Base-by-base conservation (phyloP, 2,329 filamentous ascomycete species). In the Nigrograna mackinnonii region DNA sequence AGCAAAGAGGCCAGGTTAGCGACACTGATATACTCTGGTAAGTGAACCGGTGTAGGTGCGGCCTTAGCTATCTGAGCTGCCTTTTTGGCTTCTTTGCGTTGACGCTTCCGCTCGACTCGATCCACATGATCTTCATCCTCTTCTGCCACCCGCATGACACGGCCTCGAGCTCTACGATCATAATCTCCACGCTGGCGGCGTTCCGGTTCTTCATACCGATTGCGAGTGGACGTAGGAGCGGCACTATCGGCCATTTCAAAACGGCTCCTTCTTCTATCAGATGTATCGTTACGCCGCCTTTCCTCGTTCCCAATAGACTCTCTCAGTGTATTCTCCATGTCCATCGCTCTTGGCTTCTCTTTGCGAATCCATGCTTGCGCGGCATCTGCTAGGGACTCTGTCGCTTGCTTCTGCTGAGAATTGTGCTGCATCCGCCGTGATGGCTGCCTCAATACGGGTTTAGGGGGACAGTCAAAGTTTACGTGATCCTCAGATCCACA, bases 11-110 rank as follows among this genome's bases (percentile, higher is more conserved):
- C 90, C 30, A 99, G 73, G 52, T 91, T 89, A 7, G 82, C 79
- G n/a, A 96, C 85, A 57, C 83, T 94, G 68, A 99, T 95, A 57
- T 90, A 95, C 61, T 96, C 89, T 0, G 95, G 95, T 17, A 99
- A 74, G 39, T 86, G 81, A 34, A 99, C 87, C 12, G 64, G 64
- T 2, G 53, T 62, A 4, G 66, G 64, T 9, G 55, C 53, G 11
- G 53, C 50, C 40, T 58, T 61, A 17, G 53, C 50, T 18, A 52
- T n/a, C 36, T 62, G 58, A 12, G 59, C 58, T 33, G 56, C 61
- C 46, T 64, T 63, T 52, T 67, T 67, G 9, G 60, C 64, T 33
- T 66, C 63, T 22, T 58, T 55, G 6, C 63, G 60, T 36, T 54
- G 42, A 26, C 63, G 61, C 39, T 65, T 67, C 24, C 58, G 61